Evolutionary conservation across 805 yeast species (phyloP).

Genomic region (Saccharomycopsis selenospora): DNA sequence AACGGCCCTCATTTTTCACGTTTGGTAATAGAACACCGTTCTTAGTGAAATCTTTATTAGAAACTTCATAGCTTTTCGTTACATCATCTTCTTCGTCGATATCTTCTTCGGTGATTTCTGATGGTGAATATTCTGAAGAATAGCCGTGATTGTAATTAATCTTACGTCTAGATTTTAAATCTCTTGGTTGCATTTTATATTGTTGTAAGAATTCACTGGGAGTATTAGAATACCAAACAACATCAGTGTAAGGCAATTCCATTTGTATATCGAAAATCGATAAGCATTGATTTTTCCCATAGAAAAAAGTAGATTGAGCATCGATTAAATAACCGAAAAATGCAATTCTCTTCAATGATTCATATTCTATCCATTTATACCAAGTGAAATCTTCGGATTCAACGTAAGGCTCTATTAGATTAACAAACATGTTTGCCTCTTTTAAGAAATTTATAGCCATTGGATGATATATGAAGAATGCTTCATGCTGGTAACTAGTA

Average conservation of each 20-base stretch:
- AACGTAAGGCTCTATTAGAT: conserved; percentile 19
- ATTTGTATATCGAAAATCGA: conserved; percentile 38
- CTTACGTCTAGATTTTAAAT: conserved; percentile 12
- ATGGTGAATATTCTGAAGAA: too few species aligned
- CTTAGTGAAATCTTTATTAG: background rate
- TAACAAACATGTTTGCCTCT: conserved; percentile 21
- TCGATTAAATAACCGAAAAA: conserved; percentile 36
- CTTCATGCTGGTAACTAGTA: conserved; percentile 20
- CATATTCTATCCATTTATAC: conserved; percentile 41
- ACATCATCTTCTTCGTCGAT: too few species aligned
- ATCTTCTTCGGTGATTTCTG: too few species aligned
- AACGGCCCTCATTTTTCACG: conserved; percentile 27
- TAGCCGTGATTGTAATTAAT: conserved; percentile 4
- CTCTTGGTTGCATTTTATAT: conserved; percentile 27
- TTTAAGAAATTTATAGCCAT: conserved; percentile 22
- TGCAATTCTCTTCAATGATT: conserved; percentile 35
- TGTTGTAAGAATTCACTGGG: conserved; percentile 23
- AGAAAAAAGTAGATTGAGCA: conserved; percentile 34
- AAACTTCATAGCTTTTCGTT: background rate
- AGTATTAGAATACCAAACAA: conserved; percentile 34
- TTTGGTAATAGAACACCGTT: conserved; percentile 23
- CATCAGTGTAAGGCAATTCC: conserved; percentile 39
- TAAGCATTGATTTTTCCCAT: conserved; percentile 29
- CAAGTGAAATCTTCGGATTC: conserved; percentile 26
- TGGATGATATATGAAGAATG: conserved; percentile 24